These are phyloP conservation scores for Caloboletus firmus DNA, from an alignment of 1,284 basidiomycete species.

Conservation along the genomic window DNA sequence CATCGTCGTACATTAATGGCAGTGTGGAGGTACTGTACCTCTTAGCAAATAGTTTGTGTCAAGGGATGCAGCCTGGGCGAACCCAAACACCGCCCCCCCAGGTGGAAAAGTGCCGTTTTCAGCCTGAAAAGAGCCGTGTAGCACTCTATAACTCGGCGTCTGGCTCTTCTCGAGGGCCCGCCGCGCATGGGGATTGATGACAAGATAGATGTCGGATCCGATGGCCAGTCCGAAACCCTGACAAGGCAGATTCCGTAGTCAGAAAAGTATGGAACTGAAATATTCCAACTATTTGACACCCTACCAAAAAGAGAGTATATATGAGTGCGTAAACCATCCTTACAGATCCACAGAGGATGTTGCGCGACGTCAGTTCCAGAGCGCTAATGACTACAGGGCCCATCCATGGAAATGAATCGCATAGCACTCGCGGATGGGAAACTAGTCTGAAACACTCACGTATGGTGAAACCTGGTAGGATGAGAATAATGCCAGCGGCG, in stretches of 20 bases:
- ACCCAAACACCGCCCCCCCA: conserved; percentile 63
- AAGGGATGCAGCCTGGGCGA: conserved; percentile 47
- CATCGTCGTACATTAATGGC: background rate
- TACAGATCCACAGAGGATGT: conserved; percentile 83
- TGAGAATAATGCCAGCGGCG: conserved; percentile 76
- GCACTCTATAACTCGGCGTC: conserved; percentile 45
- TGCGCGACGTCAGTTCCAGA: conserved; percentile 80
- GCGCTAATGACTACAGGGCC: conserved; percentile 67
- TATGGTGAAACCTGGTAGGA: conserved; percentile 79
- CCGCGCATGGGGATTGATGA: conserved; percentile 70
- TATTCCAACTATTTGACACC: conserved; percentile 9
- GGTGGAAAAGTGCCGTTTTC: conserved; percentile 52
- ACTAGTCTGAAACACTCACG: conserved; percentile 54
- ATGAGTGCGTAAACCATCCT: conserved; percentile 87
- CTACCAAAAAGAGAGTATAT: conserved; percentile 78
- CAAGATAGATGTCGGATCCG: conserved; percentile 81
- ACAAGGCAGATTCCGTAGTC: conserved; percentile 1
- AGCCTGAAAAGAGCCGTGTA: conserved; percentile 63
- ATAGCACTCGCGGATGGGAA: conserved; percentile 62
- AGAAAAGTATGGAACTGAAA: conserved; percentile 4
- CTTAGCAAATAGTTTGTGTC: conserved; percentile 49
- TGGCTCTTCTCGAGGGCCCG: conserved; percentile 46
- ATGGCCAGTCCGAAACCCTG: conserved; percentile 85
- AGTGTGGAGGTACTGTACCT: conserved; percentile 38
- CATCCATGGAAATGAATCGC: conserved; percentile 13